A percentile compares a stretch with the other conserved stretches of the same genome.
Conservation (phyloP, 2,329 filamentous ascomycete species). For the Huntiella moniliformis region DNA sequence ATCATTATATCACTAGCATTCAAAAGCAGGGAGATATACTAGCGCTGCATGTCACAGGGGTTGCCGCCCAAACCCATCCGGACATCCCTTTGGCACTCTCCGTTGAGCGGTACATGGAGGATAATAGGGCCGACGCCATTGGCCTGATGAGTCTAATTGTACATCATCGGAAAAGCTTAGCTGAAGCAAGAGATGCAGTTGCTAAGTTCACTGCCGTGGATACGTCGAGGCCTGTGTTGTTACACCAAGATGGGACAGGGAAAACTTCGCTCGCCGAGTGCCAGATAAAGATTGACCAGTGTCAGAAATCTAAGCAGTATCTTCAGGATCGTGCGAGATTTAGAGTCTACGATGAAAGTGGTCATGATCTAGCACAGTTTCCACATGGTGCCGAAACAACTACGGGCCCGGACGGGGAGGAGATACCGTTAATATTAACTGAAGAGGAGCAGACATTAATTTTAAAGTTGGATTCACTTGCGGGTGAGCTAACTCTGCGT, state of each 20-base stretch:
- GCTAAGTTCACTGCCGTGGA: background rate
- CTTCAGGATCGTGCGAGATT: slow-evolving; percentile 21
- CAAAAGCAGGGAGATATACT: slow-evolving; percentile 31
- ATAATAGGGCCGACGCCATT: slow-evolving; percentile 25
- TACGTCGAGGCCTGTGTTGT: background rate
- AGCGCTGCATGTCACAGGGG: slow-evolving; percentile 26
- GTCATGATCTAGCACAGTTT: slow-evolving; percentile 21
- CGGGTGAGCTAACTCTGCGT: background rate
- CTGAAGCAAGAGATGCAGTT: slow-evolving; percentile 1
- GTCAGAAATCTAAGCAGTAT: slow-evolving; percentile 17
- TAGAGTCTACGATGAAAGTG: slow-evolving; percentile 20
- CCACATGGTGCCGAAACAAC: slow-evolving; percentile 19
- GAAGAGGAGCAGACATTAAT: slow-evolving; percentile 16
- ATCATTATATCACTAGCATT: slow-evolving; percentile 25
- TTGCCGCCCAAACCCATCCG: slow-evolving; percentile 22
- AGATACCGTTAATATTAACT: background rate
- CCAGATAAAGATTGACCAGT: slow-evolving; percentile 11
- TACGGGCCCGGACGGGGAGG: background rate
- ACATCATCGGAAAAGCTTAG: slow-evolving; percentile 5
- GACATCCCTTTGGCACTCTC: slow-evolving; percentile 34
- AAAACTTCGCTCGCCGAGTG: background rate
- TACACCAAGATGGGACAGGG: background rate
- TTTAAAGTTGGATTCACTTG: background rate
- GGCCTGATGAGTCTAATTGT: slow-evolving; percentile 11
- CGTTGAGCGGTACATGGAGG: slow-evolving; percentile 32